Evolutionary conservation across 1,139 yeast species (phyloP).

Genomic region (Pichia inconspicua): DNA sequence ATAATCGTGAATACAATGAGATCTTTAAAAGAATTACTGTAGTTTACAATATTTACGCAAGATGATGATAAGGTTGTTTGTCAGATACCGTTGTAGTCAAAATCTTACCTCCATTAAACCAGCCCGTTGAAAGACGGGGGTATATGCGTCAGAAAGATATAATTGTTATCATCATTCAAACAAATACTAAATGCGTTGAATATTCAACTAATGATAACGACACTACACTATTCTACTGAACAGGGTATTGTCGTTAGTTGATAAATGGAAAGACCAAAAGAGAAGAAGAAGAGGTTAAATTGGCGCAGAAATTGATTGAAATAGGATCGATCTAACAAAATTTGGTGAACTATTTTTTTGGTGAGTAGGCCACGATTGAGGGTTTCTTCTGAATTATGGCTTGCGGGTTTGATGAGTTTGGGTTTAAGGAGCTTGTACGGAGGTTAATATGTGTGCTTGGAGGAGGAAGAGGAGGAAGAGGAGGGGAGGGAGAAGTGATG

Average conservation of each 20-base stretch:
- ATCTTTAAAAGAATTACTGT: too few relatives aligned
- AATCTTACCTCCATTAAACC: conserved; percentile 30
- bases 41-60: too few relatives aligned
- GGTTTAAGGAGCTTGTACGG: not conserved
- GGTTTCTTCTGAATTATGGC: too few relatives aligned
- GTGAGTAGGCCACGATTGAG: too few relatives aligned
- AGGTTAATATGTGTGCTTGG: too few relatives aligned
- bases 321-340: too few relatives aligned
- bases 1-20: too few relatives aligned
- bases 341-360: too few relatives aligned
- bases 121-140: conserved; percentile 19
- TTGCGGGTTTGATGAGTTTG: not conserved
- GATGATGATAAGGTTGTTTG: not conserved
- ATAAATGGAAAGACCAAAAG: not conserved
- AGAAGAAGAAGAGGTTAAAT: not conserved
- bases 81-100: conserved; percentile 99
- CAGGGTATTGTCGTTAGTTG: not conserved
- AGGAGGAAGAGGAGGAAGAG: not conserved
- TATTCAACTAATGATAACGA: not conserved
- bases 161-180: conserved; percentile 12
- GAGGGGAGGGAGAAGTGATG: not conserved
- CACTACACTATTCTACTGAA: not conserved
- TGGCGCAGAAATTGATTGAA: too few relatives aligned
- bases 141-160: conserved; percentile 16
- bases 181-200: not conserved